These are phyloP conservation scores for Xylaria nigripes DNA, from an alignment of 495 filamentous ascomycete genomes.

Conservation along the genomic window DNA sequence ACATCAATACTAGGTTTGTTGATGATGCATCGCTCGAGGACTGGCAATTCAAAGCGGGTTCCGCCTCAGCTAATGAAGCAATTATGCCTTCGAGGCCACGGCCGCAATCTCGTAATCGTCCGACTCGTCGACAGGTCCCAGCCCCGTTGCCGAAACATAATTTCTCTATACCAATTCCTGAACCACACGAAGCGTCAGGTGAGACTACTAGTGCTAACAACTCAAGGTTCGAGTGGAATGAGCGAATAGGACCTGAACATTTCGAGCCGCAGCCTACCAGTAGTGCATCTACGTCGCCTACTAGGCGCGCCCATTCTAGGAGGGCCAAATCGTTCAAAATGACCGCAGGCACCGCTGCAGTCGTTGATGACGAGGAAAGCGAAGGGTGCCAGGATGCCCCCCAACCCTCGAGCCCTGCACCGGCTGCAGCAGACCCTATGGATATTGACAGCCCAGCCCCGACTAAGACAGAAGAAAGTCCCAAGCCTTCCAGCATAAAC, in stretches of 20 bases:
- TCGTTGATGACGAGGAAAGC: constrained; percentile 39
- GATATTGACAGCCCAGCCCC: constrained; percentile 45
- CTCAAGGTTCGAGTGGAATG: constrained; percentile 53
- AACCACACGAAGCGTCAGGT: constrained; percentile 9
- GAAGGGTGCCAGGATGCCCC: constrained; percentile 15
- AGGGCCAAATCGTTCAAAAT: constrained; percentile 37
- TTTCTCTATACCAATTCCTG: constrained; percentile 1
- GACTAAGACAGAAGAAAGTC: constrained; percentile 14
- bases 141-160: constrained; percentile 9
- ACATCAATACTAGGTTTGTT: constrained; percentile 62
- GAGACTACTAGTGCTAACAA: constrained; percentile 27
- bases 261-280: constrained; percentile 40
- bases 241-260: constrained; percentile 53
- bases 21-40: constrained; percentile 26
- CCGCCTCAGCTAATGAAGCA: constrained; percentile 20
- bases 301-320: constrained; percentile 25
- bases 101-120: constrained; percentile 27
- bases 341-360: constrained; percentile 36
- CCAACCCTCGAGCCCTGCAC: constrained; percentile 4
- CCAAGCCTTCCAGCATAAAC: constrained; percentile 15
- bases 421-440: constrained; percentile 35
- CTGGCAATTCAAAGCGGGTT: constrained; percentile 41
- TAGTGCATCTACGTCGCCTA: constrained; percentile 31
- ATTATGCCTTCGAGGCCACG: constrained; percentile 27
- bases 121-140: constrained; percentile 23